Conservation (phyloP, 371 early-diverging fungal genomes). For the Mucor velutinosus region DNA sequence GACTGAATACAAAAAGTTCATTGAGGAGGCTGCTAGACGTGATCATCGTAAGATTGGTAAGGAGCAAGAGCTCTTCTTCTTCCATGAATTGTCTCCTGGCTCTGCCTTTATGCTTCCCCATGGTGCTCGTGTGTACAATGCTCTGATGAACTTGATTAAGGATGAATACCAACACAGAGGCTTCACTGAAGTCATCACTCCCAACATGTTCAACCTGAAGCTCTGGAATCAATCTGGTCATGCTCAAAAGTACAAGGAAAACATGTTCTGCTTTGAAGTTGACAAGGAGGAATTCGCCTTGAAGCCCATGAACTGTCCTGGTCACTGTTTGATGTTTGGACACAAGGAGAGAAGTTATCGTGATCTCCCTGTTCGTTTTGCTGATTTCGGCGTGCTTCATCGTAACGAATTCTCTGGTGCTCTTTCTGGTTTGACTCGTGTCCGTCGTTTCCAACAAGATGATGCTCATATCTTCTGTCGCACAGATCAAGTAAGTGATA, state of each 20-base stretch:
- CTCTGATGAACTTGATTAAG: constrained; percentile 86
- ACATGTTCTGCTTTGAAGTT: constrained; percentile 94
- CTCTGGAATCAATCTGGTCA: constrained; percentile 99
- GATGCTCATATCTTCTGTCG: constrained; percentile 99
- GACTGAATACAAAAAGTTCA: constrained; percentile 92
- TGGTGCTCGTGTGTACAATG: constrained; percentile 96
- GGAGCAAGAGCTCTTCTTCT: constrained; percentile 97
- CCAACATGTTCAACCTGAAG: constrained; percentile 94
- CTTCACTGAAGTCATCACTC: constrained; percentile 95
- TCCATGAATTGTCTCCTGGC: constrained; percentile 97
- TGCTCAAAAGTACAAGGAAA: constrained; percentile 98
- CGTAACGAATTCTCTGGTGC: constrained; percentile 99
- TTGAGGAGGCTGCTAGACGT: constrained; percentile 96
- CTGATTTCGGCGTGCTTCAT: constrained; percentile 99
- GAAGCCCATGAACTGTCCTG: constrained; percentile 99
- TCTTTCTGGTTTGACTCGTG: constrained; percentile 97
- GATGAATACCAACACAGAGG: constrained; percentile 77
- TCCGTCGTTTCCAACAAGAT: constrained; percentile 99
- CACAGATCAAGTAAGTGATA: constrained; percentile 69
- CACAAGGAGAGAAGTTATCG: constrained; percentile 92
- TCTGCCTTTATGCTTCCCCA: constrained; percentile 97
- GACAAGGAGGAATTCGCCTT: constrained; percentile 91
- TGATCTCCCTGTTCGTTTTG: constrained; percentile 97
- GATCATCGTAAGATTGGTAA: constrained; percentile 98
- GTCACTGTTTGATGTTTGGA: constrained; percentile 95